A percentile compares a stretch with the other conserved stretches of the same genome.
These are phyloP conservation scores for Colletotrichum eremochloae DNA, from an alignment of 2,329 filamentous ascomycete genomes.

Conservation along the genomic window DNA sequence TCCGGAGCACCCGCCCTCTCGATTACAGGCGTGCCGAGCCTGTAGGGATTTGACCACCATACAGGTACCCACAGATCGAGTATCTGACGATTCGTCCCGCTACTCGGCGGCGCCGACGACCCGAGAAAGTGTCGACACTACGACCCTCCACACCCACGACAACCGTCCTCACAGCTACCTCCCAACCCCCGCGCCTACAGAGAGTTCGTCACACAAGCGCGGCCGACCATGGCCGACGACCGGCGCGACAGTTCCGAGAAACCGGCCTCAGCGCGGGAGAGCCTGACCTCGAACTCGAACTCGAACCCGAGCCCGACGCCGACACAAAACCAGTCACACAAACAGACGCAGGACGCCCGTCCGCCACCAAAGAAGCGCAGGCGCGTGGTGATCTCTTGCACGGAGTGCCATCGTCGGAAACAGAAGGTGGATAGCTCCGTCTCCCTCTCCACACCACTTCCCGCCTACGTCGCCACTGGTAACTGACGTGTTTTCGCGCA, in stretches of 20 bases:
- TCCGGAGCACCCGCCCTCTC: too few species aligned
- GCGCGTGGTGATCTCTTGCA: constrained; percentile 73
- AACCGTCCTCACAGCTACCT: background rate
- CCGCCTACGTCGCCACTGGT: background rate
- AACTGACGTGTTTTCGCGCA: constrained; percentile 47
- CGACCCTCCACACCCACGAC: background rate
- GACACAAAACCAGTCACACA: constrained; percentile 15
- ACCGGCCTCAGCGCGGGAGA: constrained; percentile 26
- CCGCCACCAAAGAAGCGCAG: constrained; percentile 68
- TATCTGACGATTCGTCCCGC: constrained; percentile 3
- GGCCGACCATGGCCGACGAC: constrained; percentile 35
- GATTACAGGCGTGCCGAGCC: constrained; percentile 6
- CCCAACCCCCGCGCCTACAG: constrained; percentile 2
- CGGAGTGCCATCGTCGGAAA: constrained; percentile 74
- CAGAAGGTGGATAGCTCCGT: constrained; percentile 59
- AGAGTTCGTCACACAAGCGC: constrained; percentile 2
- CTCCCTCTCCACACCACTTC: constrained; percentile 4
- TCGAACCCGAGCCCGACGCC: constrained; percentile 23
- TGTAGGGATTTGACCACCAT: background rate
- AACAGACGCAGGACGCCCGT: constrained; percentile 43
- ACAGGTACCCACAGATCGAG: background rate
- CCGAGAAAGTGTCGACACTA: constrained; percentile 15
- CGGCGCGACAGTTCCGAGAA: constrained; percentile 33
- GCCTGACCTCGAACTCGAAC: constrained; percentile 11
- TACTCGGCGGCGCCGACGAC: constrained; percentile 12